A percentile compares a stretch with the other conserved stretches of the same genome.
These are phyloP conservation scores for Penicilliopsis zonata DNA, from an alignment of 495 filamentous ascomycete genomes.

Conservation along the genomic window DNA sequence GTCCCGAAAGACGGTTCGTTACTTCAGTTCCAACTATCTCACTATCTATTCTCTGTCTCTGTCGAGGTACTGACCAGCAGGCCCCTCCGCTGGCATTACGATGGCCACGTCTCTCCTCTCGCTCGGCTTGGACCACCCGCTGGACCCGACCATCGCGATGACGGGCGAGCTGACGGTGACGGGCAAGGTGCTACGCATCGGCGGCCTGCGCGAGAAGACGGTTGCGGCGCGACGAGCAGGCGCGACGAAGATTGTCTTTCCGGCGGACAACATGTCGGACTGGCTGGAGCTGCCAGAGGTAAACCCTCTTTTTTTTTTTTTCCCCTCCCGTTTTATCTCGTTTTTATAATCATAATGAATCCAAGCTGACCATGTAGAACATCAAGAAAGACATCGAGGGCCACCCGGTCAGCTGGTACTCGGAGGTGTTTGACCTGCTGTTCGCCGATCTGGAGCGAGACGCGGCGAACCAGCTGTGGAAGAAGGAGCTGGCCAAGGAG, in stretches of 20 bases:
- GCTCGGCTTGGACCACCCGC: constrained; percentile 61
- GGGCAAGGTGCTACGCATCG: constrained; percentile 93
- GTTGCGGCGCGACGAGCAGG: constrained; percentile 90
- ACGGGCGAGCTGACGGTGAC: constrained; percentile 97
- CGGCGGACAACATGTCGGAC: constrained; percentile 84
- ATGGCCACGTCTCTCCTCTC: constrained; percentile 91
- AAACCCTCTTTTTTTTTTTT: constrained; percentile 8
- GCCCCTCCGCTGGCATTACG: constrained; percentile 87
- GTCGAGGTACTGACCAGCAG: constrained; percentile 18
- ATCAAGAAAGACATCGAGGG: constrained; percentile 94
- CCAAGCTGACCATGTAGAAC: constrained; percentile 53
- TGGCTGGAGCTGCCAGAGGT: constrained; percentile 98
- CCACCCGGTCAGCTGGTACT: constrained; percentile 83
- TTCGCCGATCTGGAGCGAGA: constrained; percentile 72
- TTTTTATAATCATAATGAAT: constrained; percentile 5
- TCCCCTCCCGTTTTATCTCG: constrained; percentile 17
- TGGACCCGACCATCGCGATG: constrained; percentile 90
- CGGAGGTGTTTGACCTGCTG: constrained; percentile 81
- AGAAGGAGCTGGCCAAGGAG: constrained; percentile 52
- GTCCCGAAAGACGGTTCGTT: constrained; percentile 80
- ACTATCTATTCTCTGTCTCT: constrained; percentile 3
- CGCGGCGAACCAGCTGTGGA: constrained; percentile 60
- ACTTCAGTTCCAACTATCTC: no score
- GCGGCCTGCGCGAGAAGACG: constrained; percentile 96
- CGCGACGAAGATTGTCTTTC: constrained; percentile 92